Percentiles rank a stretch among this genome's conserved stretches.
These are phyloP conservation scores for Claviceps cyperi DNA, from an alignment of 2,329 filamentous ascomycete species.

Conservation along the genomic window DNA sequence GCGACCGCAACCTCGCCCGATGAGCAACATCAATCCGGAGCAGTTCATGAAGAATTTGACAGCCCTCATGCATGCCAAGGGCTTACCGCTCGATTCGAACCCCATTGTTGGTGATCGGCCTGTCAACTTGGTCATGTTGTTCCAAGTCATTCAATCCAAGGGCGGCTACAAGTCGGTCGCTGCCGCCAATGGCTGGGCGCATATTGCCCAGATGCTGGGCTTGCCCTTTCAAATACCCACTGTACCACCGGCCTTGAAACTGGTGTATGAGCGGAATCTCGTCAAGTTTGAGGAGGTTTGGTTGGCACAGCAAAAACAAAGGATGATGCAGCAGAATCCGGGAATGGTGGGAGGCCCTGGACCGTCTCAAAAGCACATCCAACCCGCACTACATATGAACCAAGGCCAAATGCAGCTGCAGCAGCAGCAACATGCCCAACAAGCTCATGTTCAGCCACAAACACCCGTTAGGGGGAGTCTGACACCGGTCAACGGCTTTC, in stretches of 20 bases:
- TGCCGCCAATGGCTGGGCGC: constrained; percentile 55
- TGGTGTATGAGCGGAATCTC: constrained; percentile 63
- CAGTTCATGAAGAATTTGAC: constrained; percentile 63
- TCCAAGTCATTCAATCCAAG: constrained; percentile 57
- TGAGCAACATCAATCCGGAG: constrained; percentile 40
- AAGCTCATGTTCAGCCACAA: constrained; percentile 22
- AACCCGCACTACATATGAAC: constrained; percentile 21
- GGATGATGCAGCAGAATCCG: constrained; percentile 33
- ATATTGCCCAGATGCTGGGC: constrained; percentile 50
- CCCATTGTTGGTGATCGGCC: constrained; percentile 60
- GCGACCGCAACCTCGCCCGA: constrained; percentile 33
- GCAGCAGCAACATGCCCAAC: constrained; percentile 18
- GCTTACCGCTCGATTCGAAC: constrained; percentile 58
- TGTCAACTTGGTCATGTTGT: constrained; percentile 63
- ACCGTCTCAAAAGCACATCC: constrained; percentile 22
- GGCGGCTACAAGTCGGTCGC: constrained; percentile 66
- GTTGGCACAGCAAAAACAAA: constrained; percentile 38
- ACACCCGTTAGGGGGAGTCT: constrained; percentile 28
- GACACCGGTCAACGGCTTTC: constrained; percentile 22
- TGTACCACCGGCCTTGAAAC: constrained; percentile 55
- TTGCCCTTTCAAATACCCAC: constrained; percentile 50
- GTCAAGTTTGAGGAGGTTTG: constrained; percentile 62
- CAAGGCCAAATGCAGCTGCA: constrained; percentile 19
- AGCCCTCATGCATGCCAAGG: constrained; percentile 61
- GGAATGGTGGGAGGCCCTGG: constrained; percentile 6